These are phyloP conservation scores for Elasticomyces elasticus DNA, from an alignment of 495 filamentous ascomycete genomes.

Conservation along the genomic window DNA sequence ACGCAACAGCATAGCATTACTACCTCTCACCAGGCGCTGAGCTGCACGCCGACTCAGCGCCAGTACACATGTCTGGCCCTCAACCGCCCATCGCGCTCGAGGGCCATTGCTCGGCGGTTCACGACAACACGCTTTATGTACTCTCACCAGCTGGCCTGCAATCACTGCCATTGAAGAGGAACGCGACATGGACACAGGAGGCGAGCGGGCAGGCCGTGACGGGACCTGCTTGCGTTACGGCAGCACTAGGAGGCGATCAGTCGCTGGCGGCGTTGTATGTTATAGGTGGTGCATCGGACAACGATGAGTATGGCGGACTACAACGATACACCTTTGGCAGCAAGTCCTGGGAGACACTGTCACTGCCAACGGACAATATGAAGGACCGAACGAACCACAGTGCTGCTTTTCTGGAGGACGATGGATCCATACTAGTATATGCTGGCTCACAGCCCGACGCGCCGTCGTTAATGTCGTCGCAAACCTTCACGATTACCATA, in stretches of 20 bases:
- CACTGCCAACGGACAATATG: conserved; percentile 43
- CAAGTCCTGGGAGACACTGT: conserved; percentile 63
- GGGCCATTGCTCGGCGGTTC: conserved; percentile 72
- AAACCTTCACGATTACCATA: conserved; percentile 67
- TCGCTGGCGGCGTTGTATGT: conserved; percentile 61
- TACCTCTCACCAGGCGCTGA: background rate
- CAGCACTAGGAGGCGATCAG: conserved; percentile 37
- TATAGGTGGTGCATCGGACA: conserved; percentile 60
- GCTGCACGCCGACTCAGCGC: background rate
- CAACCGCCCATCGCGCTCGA: conserved; percentile 52
- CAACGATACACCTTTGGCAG: conserved; percentile 74
- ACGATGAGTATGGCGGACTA: conserved; percentile 56
- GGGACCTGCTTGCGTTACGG: conserved; percentile 68
- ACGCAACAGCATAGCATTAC: background rate
- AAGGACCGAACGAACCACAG: conserved; percentile 64
- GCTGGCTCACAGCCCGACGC: conserved; percentile 56
- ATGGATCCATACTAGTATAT: conserved; percentile 68
- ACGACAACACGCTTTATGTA: conserved; percentile 76
- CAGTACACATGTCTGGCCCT: conserved; percentile 24
- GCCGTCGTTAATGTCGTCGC: conserved; percentile 44
- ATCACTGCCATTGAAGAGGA: conserved; percentile 55
- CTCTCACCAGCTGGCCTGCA: conserved; percentile 70
- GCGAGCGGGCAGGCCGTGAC: conserved; percentile 55
- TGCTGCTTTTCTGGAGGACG: conserved; percentile 61
- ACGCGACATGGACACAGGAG: conserved; percentile 60